Evolutionary conservation across 164 flowering plant species (phyloP).

Genomic region (Nymphaea colorata): DNA sequence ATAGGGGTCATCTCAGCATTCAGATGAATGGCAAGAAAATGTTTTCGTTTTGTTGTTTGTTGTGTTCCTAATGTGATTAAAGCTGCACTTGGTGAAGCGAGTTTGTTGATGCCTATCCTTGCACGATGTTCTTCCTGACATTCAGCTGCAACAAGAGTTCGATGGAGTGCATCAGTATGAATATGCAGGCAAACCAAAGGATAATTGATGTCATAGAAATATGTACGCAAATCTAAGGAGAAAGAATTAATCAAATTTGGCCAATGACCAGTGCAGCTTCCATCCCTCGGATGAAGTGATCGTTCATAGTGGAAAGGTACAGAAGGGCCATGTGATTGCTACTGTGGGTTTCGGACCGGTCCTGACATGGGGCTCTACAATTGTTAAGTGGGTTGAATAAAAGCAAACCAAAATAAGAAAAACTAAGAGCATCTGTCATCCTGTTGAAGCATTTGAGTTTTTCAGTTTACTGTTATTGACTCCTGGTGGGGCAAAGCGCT

Average conservation of each 20-base stretch:
- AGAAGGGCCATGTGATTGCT: conserved; percentile 62
- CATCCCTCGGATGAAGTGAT: conserved; percentile 84
- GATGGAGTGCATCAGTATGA: neutral
- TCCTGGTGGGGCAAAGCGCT: no score
- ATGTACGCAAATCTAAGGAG: conserved; percentile 50
- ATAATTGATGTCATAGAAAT: conserved; percentile 77
- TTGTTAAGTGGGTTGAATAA: conserved; percentile 64
- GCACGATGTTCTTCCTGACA: conserved; percentile 25
- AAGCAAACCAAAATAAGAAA: no score
- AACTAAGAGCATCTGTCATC: no score
- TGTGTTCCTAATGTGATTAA: conserved; percentile 80
- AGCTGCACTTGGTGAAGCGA: conserved; percentile 54
- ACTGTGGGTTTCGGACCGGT: conserved; percentile 90
- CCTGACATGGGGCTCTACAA: conserved; percentile 90
- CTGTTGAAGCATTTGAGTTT: no score
- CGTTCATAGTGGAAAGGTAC: conserved; percentile 69
- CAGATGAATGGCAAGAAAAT: conserved; percentile 92
- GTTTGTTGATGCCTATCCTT: conserved; percentile 48
- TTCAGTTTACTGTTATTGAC: no score
- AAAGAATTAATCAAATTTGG: conserved; percentile 66
- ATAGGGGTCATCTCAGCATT: conserved; percentile 15
- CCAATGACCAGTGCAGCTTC: conserved; percentile 93
- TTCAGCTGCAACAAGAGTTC: no score
- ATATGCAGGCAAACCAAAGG: conserved; percentile 88
- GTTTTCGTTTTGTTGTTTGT: conserved; percentile 78